Evolutionary conservation across 2,329 filamentous ascomycete genomes (phyloP).

Genomic region (Venturia nashicola): DNA sequence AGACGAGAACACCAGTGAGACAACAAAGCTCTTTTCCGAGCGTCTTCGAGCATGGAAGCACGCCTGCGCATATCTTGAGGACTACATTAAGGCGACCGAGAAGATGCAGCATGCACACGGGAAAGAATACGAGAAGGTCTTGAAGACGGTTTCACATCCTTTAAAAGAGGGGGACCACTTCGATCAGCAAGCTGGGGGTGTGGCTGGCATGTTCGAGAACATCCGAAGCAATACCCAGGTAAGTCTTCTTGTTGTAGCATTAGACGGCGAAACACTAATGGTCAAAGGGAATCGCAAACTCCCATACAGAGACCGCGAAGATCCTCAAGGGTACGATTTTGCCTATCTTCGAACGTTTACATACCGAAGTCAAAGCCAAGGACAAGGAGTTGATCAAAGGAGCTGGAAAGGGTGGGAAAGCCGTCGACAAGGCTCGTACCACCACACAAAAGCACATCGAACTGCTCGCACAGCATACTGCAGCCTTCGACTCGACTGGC

Average conservation of each 20-base stretch:
- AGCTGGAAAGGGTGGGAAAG: slow-evolving; percentile 73
- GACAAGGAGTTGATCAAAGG: slow-evolving; percentile 76
- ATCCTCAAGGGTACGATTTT: slow-evolving; percentile 75
- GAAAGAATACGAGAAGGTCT: slow-evolving; percentile 88
- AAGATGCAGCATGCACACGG: slow-evolving; percentile 74
- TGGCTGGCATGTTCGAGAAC: slow-evolving; percentile 88
- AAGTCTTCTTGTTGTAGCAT: slow-evolving; percentile 12
- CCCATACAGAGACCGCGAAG: slow-evolving; percentile 84
- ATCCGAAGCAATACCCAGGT: slow-evolving; percentile 80
- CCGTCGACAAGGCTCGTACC: slow-evolving; percentile 79
- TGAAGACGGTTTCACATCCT: slow-evolving; percentile 85
- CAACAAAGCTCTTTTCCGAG: slow-evolving; percentile 60
- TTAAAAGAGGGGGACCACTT: slow-evolving; percentile 88
- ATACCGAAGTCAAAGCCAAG: slow-evolving; percentile 96
- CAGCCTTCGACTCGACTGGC: slow-evolving; percentile 63
- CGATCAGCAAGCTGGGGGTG: slow-evolving; percentile 73
- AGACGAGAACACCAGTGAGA: slow-evolving; percentile 37
- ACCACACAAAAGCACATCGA: slow-evolving; percentile 93
- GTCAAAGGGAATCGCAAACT: slow-evolving; percentile 64
- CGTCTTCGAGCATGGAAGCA: slow-evolving; percentile 94
- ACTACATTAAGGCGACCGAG: slow-evolving; percentile 75
- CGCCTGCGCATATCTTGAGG: slow-evolving; percentile 79
- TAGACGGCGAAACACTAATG: neutral
- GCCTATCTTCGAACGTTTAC: slow-evolving; percentile 78
- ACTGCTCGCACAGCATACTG: slow-evolving; percentile 75